Base-by-base conservation (phyloP, 1,284 basidiomycete genomes). In the Melanopsichium pennsylvanicum region DNA sequence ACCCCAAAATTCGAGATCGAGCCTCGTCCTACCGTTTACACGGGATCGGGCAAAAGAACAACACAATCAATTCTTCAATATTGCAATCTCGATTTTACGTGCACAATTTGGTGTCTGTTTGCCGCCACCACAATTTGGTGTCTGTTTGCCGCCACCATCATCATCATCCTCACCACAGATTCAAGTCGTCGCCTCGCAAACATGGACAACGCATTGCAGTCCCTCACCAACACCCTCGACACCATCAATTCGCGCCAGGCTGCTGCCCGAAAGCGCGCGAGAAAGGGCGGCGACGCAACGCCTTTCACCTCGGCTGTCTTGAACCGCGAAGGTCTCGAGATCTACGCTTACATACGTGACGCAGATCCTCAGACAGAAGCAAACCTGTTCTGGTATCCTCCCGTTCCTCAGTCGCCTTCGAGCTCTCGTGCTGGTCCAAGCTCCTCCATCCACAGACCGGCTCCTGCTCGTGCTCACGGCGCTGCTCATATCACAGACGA, bases 331-430 rank as follows among this genome's bases (percentile, higher is more conserved):
- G 40, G 57, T 4, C 46, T 73, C 33, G 75, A 77, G 22, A 72
- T 80, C 39, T 44, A 73, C 23, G 69, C 70, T 35, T 75, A 72
- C 71, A 80, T 80, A 31, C 69, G 78, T 33, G 78, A 80, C 35
- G 73, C 76, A 31, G 76, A 80, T 35, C 48, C 48, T 9, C 67
- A 63, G 27, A 57, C 75, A 10, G 78, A 80, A 33, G 68, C 70
- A 11, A 70, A 49, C 23, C 56, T 80, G 26, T 79, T 79, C 48
- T 69, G 59, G 59, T 72, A 75, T 42, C 71, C 74, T 5, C 64
- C 71, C 21, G 39, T 48, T 21, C 60, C 60, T 12, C 68, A 61
- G 31, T 47, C 54, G 0, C 37, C 54, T 19, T 38, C 57, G 4
- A 21, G 43, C 11, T 57, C 59, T 35, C 54, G 49, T 19, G 51